Evolutionary conservation across 345 rosid genomes (phyloP), one percentile per base, ranked within the genome.

Genomic region (Melaleuca alternifolia): DNA sequence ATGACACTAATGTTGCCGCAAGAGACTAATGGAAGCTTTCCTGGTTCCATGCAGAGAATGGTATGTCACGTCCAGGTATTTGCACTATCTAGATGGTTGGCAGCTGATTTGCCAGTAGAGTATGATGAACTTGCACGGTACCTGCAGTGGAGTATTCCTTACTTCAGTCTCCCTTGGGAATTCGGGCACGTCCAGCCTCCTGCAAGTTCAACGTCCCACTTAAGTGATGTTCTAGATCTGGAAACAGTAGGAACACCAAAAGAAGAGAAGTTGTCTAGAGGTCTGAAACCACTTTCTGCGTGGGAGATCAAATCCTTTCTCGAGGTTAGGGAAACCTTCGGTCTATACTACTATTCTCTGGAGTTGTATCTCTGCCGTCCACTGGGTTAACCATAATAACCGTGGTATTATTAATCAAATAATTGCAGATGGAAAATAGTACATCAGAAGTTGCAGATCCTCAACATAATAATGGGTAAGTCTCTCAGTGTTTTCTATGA

Each of bases 91-190:
- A 93, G 98, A 90, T 97, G 98, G 97, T 85, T 95, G 88, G 94
- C 94, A 3, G 94, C 91, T 76, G 89, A 89, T 26, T 88, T 96
- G 85, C 99, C 98, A 18, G 91, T 93, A 30, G 95, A 93, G 83
- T 97, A 94, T 87, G 94, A 92, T 83, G 98, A 97, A 86, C 88
- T 96, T 87, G 90, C 92, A 41, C 91, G 96, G 90, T 91, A 93
- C 62, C 65, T 97, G 61, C 95, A 92, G 82, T 96, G 98, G 99
- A 96, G 95, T 83, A 88, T 97, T 91, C 99, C 98, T 50, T 95
- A 97, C 91, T 93, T 95, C 77, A 92, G 89, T 90, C 98, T 95
- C 85, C 98, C 99, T 24, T 96, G 99, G 99, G 99, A 96, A 90
- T 88, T 88, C 79, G 91, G 94, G 56, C 87, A 91, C 46, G 87